A percentile compares a stretch with the other conserved stretches of the same genome.
Conservation (phyloP, 2,329 filamentous ascomycete species). For the Hypoxylon sp. region DNA sequence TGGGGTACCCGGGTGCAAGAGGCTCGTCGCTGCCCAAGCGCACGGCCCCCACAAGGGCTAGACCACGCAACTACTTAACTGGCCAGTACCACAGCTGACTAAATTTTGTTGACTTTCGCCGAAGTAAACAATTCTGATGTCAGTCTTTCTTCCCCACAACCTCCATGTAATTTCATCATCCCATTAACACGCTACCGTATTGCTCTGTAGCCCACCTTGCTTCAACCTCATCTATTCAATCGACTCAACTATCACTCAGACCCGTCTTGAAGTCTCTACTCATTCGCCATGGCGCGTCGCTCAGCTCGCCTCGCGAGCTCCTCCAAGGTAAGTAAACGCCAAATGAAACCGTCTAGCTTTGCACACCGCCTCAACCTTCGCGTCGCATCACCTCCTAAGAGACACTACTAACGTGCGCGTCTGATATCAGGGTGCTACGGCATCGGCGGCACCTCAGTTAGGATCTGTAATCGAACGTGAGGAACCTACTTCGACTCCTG, state of each 20-base stretch:
- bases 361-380: slow-evolving; percentile 30
- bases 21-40: slow-evolving; percentile 12
- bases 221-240: slow-evolving; percentile 17
- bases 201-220: slow-evolving; percentile 25
- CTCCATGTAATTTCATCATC: slow-evolving; percentile 36
- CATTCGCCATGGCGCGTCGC: slow-evolving; percentile 56
- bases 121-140: slow-evolving; percentile 46
- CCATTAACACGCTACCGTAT: slow-evolving; percentile 31
- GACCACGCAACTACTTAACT: slow-evolving; percentile 5
- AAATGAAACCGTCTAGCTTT: slow-evolving; percentile 2
- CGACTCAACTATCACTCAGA: slow-evolving; percentile 5
- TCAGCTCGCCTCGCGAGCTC: slow-evolving; percentile 60
- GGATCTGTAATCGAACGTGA: slow-evolving; percentile 61
- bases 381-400: slow-evolving; percentile 2
- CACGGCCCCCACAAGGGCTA: slow-evolving; percentile 19
- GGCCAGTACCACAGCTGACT: slow-evolving; percentile 19
- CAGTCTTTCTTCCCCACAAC: slow-evolving; percentile 39
- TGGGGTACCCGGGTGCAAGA: background rate
- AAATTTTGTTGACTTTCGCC: slow-evolving; percentile 42
- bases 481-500: slow-evolving; percentile 52
- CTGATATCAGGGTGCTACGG: slow-evolving; percentile 42
- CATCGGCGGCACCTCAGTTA: slow-evolving; percentile 52
- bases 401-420: slow-evolving; percentile 20
- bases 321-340: slow-evolving; percentile 54
- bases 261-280: slow-evolving; percentile 24